phyloP scores from a whole-genome alignment of 2,329 filamentous ascomycete genomes.

The Fusarium bulbicola region DNA sequence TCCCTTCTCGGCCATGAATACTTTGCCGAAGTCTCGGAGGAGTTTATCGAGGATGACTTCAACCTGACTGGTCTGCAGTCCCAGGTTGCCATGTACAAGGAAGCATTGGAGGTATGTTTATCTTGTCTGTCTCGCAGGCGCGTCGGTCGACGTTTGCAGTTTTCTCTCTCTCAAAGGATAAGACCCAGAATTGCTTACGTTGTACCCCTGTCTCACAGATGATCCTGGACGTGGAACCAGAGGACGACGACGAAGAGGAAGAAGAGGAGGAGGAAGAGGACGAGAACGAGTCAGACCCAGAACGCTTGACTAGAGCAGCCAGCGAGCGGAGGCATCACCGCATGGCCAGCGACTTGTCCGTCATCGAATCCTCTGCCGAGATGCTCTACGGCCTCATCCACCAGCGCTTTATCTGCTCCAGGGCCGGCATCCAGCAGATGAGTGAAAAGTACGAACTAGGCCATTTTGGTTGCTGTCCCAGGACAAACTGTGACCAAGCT shows the following conservation, averaged over 20 bases:
- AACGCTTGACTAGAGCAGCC: constrained; percentile 57
- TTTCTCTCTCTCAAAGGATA: not conserved
- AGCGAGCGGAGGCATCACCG: constrained; percentile 81
- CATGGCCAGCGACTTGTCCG: constrained; percentile 90
- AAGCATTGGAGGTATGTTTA: constrained; percentile 80
- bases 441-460: constrained; percentile 98
- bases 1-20: constrained; percentile 96
- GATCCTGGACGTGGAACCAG: constrained; percentile 97
- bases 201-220: constrained; percentile 63
- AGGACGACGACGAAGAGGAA: constrained; percentile 89
- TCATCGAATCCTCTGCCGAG: constrained; percentile 98
- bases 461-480: constrained; percentile 95
- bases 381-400: constrained; percentile 98
- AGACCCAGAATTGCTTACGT: constrained; percentile 7
- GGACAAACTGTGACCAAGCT: constrained; percentile 89
- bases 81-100: constrained; percentile 98
- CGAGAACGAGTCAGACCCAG: constrained; percentile 74
- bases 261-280: constrained; percentile 82
- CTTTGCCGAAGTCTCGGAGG: constrained; percentile 97
- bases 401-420: constrained; percentile 96
- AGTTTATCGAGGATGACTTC: constrained; percentile 99
- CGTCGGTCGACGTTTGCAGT: not conserved
- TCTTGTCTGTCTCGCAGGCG: constrained; percentile 2
- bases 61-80: constrained; percentile 95
- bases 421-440: constrained; percentile 98